These are phyloP conservation scores for Closterium sp. DNA, from an alignment of 139 green algal species.

Conservation along the genomic window DNA sequence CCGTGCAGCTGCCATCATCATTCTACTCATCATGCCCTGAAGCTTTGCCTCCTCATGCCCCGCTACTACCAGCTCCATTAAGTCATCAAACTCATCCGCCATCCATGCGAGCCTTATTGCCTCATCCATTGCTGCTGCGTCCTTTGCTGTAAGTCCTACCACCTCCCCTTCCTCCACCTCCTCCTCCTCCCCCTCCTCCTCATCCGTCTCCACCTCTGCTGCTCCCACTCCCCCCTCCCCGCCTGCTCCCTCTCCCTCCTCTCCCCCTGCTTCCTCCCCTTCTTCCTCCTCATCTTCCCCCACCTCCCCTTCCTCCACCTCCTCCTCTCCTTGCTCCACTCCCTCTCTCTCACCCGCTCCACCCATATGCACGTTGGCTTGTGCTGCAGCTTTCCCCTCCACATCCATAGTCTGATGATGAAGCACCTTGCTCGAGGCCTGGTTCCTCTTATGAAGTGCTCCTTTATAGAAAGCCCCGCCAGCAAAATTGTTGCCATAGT, in stretches of 20 bases:
- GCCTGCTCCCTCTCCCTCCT: background rate
- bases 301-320: background rate
- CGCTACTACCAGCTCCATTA: conserved; percentile 30
- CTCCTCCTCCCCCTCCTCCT: background rate
- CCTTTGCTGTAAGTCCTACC: conserved; percentile 13
- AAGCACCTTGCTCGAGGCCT: too few species aligned
- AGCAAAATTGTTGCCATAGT: background rate
- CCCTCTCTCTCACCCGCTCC: background rate
- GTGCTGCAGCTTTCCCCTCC: background rate
- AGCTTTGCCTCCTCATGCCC: background rate
- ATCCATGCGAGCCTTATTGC: conserved; percentile 19
- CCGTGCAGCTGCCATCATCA: too few species aligned
- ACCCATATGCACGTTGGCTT: background rate
- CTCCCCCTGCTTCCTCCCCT: background rate
- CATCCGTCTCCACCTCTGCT: background rate
- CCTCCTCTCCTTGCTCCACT: background rate
- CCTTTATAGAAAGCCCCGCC: background rate
- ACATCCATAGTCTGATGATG: background rate
- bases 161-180: conserved; percentile 2
- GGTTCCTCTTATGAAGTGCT: background rate
- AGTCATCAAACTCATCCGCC: conserved; percentile 27
- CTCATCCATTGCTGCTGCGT: conserved; percentile 36
- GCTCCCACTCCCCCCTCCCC: background rate
- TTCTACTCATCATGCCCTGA: background rate
- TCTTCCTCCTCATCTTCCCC: conserved; percentile 11